A percentile compares a stretch with the other conserved stretches of the same genome.
phyloP scores from a whole-genome alignment of 2,329 filamentous ascomycete genomes.

The Fusarium piperis region DNA sequence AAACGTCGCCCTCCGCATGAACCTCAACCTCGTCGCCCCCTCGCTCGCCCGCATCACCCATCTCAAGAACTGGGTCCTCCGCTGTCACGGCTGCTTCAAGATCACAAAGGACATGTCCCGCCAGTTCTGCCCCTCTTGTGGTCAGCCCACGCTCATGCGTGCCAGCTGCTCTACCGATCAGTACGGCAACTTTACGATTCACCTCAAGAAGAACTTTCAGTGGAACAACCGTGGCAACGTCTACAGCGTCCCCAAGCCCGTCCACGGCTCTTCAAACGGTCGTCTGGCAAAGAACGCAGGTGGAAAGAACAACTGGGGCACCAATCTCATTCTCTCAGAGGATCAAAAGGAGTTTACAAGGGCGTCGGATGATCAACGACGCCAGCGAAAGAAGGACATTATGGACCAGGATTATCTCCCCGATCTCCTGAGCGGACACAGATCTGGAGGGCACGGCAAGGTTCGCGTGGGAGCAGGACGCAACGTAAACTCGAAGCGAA shows the following conservation, averaged over 20 bases:
- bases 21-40: constrained; percentile 86
- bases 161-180: constrained; percentile 86
- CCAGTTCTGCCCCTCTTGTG: constrained; percentile 94
- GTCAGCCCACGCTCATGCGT: constrained; percentile 85
- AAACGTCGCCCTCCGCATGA: constrained; percentile 94
- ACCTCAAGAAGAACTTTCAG: constrained; percentile 94
- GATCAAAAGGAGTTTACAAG: constrained; percentile 93
- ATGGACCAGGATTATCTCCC: constrained; percentile 98
- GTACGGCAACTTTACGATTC: constrained; percentile 82
- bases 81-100: constrained; percentile 93
- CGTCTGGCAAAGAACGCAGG: constrained; percentile 75
- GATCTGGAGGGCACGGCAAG: constrained; percentile 70
- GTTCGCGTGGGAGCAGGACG: constrained; percentile 85
- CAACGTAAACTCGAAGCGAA: constrained; percentile 83
- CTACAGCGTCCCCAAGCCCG: constrained; percentile 92
- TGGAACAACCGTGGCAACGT: constrained; percentile 94
- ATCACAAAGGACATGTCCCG: constrained; percentile 84
- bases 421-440: constrained; percentile 81
- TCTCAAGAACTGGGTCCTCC: constrained; percentile 87
- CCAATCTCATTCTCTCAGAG: constrained; percentile 84
- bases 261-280: constrained; percentile 81
- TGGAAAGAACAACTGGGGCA: constrained; percentile 88
- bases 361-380: constrained; percentile 70
- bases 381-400: constrained; percentile 78
- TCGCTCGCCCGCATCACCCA: constrained; percentile 82